Percentiles rank a stretch among this genome's conserved stretches.
Conservation (phyloP, 352 stramenopile species). For the Phytophthora citrophthora region DNA sequence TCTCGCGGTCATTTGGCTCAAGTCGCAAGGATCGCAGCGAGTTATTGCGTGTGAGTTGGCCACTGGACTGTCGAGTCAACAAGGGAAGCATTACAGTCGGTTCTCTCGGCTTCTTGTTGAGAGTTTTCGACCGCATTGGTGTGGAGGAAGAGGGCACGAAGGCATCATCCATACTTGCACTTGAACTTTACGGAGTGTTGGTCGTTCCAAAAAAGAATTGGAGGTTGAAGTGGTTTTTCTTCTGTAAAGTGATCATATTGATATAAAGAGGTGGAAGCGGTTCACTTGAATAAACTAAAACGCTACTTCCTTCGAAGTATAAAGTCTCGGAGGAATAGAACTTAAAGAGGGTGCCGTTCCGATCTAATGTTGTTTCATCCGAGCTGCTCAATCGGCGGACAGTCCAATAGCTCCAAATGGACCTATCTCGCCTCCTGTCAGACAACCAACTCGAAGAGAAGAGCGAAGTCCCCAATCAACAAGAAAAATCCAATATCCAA, state of each 20-base stretch:
- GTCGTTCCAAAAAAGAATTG: background rate
- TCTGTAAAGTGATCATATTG: no score
- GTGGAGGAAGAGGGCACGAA: constrained; percentile 9
- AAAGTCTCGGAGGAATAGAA: background rate
- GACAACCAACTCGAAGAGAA: constrained; percentile 10
- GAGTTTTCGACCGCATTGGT: constrained; percentile 19
- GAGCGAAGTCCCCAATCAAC: background rate
- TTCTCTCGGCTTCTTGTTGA: constrained; percentile 20
- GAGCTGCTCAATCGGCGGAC: background rate
- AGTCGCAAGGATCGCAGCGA: constrained; percentile 24
- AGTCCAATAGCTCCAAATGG: background rate
- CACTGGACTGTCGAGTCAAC: constrained; percentile 16
- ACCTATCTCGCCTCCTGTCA: background rate
- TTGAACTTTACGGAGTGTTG: background rate
- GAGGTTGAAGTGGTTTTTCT: no score
- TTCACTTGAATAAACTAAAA: no score
- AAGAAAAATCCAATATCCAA: background rate
- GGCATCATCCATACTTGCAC: constrained; percentile 15
- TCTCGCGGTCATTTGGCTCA: constrained; percentile 21
- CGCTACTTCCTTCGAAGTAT: no score
- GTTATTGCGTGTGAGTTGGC: constrained; percentile 4
- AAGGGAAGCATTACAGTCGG: constrained; percentile 16
- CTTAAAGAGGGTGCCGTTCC: background rate
- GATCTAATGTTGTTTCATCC: constrained; percentile 3
- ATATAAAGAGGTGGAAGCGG: no score